These are phyloP conservation scores for Debaryomyces sp. DNA, from an alignment of 1,139 yeast species.

Conservation along the genomic window DNA sequence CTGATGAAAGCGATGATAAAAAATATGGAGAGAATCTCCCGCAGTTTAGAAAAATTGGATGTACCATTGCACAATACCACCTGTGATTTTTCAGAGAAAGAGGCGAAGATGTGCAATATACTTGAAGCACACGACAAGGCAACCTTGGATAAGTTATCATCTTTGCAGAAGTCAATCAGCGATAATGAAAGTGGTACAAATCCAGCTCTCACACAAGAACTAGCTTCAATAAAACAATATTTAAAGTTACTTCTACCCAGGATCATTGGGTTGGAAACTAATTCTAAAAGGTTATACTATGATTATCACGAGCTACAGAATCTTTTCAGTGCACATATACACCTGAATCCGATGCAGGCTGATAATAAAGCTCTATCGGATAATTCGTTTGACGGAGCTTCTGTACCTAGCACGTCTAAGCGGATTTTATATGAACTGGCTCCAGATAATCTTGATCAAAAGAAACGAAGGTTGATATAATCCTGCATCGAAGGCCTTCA, in stretches of 20 bases:
- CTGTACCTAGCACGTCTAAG: background rate
- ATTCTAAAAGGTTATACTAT: background rate
- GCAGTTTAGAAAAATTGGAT: background rate
- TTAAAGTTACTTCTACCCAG: conserved; percentile 25
- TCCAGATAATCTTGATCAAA: background rate
- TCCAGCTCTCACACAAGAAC: conserved; percentile 10
- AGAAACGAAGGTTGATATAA: conserved; percentile 4
- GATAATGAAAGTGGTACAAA: background rate
- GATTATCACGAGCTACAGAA: background rate
- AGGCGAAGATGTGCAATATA: background rate
- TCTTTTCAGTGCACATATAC: background rate
- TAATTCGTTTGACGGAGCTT: background rate
- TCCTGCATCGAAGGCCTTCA: background rate
- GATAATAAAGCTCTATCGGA: background rate
- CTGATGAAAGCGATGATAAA: background rate
- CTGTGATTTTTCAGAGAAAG: background rate
- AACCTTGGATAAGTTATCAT: background rate
- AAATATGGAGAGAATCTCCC: background rate
- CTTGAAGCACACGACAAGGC: background rate
- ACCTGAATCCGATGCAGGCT: background rate
- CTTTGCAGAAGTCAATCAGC: background rate
- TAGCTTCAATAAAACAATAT: conserved; percentile 19
- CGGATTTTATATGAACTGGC: background rate
- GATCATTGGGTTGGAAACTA: conserved; percentile 20
- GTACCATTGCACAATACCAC: background rate